These are phyloP conservation scores for Solanum chaucha DNA, from an alignment of 257 asterid genomes.

Conservation along the genomic window DNA sequence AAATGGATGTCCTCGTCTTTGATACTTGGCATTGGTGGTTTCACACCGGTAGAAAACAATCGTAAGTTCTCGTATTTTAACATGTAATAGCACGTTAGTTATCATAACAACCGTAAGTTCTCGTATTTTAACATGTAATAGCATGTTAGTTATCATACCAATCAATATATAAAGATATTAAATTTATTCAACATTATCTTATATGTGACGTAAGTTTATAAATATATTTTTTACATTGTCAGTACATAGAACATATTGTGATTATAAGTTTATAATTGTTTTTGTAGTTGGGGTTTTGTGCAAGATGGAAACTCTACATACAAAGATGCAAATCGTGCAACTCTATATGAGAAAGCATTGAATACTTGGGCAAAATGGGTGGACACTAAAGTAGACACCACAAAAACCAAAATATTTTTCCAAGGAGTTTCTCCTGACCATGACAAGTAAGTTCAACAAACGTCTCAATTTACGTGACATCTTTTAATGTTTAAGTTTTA, in stretches of 20 bases:
- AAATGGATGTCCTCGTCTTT: constrained; percentile 14
- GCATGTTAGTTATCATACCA: background rate
- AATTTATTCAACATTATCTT: background rate
- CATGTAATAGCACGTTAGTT: background rate
- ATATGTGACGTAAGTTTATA: background rate
- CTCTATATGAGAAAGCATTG: constrained; percentile 9
- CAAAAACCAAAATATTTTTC: constrained; percentile 9
- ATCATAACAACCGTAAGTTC: constrained; percentile 15
- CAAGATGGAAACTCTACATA: background rate
- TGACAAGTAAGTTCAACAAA: background rate
- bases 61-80: background rate
- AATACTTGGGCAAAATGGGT: constrained; percentile 26
- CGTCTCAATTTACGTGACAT: background rate
- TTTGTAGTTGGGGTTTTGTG: constrained; percentile 17
- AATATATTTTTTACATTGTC: background rate
- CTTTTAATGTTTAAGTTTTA: background rate
- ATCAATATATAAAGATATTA: background rate
- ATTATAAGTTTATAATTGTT: background rate
- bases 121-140: background rate
- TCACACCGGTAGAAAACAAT: constrained; percentile 22
- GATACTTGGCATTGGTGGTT: constrained; percentile 36
- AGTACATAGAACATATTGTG: background rate
- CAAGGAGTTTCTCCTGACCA: constrained; percentile 29
- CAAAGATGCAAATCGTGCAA: constrained; percentile 11
- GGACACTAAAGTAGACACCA: constrained; percentile 1